A percentile compares a stretch with the other conserved stretches of the same genome.
Conservation (phyloP, 1,284 basidiomycete genomes). For the Ustilago trichophora region DNA sequence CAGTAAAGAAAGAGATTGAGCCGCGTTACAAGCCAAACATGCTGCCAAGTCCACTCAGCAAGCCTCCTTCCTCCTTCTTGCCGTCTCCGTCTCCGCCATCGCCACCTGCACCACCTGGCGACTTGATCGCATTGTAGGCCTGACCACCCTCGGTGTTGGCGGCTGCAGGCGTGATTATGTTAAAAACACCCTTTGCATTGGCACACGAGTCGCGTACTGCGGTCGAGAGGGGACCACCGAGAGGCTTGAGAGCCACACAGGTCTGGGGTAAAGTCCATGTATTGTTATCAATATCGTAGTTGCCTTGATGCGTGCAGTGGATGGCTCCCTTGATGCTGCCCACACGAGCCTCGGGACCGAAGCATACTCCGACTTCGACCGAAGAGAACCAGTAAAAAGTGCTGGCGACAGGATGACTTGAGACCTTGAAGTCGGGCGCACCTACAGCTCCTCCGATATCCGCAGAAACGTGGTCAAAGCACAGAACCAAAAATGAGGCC, state of each 20-base stretch:
- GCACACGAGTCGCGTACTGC: constrained; percentile 21
- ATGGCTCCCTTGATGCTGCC: constrained; percentile 25
- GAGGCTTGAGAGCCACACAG: constrained; percentile 31
- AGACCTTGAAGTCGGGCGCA: too few species aligned
- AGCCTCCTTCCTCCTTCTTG: neutral
- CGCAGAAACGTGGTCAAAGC: too few species aligned
- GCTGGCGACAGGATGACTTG: too few species aligned
- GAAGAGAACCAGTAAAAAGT: constrained; percentile 47
- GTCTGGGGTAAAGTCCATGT: constrained; percentile 36
- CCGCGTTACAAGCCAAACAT: too few species aligned
- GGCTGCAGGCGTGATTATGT: constrained; percentile 20
- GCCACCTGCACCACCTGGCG: constrained; percentile 1
- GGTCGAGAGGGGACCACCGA: constrained; percentile 16
- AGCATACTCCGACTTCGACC: constrained; percentile 43
- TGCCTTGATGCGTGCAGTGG: constrained; percentile 32
- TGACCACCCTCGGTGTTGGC: constrained; percentile 14
- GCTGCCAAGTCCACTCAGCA: constrained; percentile 5
- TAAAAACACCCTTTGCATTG: constrained; percentile 28
- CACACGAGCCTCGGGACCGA: constrained; percentile 21
- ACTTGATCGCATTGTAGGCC: constrained; percentile 14
- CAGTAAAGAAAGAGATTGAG: too few species aligned
- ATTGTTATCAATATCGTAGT: constrained; percentile 41
- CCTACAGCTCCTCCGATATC: neutral
- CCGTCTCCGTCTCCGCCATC: neutral
- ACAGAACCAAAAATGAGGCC: too few species aligned